These are phyloP conservation scores for Phytopythium chamaehyphon DNA, from an alignment of 352 stramenopile species.

Conservation along the genomic window DNA sequence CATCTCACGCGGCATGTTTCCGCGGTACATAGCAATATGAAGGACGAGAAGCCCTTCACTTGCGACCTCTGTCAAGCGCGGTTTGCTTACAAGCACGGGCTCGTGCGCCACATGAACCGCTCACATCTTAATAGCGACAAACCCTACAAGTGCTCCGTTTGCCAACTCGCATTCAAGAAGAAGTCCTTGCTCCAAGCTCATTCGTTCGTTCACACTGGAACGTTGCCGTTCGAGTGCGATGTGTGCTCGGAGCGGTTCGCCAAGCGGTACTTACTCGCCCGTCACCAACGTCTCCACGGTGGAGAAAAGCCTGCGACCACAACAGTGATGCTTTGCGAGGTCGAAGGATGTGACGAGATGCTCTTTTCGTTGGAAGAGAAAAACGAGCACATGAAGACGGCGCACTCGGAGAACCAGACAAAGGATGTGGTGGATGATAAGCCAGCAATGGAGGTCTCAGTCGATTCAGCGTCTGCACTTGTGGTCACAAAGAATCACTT, in stretches of 20 bases:
- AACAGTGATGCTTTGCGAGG: slow-evolving; percentile 47
- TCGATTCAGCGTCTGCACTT: neutral
- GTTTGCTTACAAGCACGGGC: slow-evolving; percentile 69
- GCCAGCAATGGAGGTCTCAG: neutral
- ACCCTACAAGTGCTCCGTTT: slow-evolving; percentile 58
- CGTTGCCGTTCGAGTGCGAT: slow-evolving; percentile 65
- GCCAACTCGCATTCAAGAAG: slow-evolving; percentile 74
- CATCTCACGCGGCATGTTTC: slow-evolving; percentile 53
- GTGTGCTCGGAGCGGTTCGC: slow-evolving; percentile 55
- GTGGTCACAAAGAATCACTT: slow-evolving; percentile 10
- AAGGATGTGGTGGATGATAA: neutral
- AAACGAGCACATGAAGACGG: slow-evolving; percentile 17
- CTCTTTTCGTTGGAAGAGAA: slow-evolving; percentile 49
- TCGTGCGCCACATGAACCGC: slow-evolving; percentile 45
- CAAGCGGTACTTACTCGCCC: slow-evolving; percentile 53
- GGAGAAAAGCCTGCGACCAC: slow-evolving; percentile 20
- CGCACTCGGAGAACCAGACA: neutral
- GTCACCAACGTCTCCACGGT: slow-evolving; percentile 42
- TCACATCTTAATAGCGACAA: slow-evolving; percentile 47
- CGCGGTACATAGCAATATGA: slow-evolving; percentile 29
- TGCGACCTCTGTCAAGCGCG: slow-evolving; percentile 51
- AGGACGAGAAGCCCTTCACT: slow-evolving; percentile 39
- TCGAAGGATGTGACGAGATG: slow-evolving; percentile 43
- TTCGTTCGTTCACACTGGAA: slow-evolving; percentile 70
- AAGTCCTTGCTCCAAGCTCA: slow-evolving; percentile 75